These are phyloP conservation scores for Alternaria longipes DNA, from an alignment of 2,329 filamentous ascomycete species.

Conservation along the genomic window DNA sequence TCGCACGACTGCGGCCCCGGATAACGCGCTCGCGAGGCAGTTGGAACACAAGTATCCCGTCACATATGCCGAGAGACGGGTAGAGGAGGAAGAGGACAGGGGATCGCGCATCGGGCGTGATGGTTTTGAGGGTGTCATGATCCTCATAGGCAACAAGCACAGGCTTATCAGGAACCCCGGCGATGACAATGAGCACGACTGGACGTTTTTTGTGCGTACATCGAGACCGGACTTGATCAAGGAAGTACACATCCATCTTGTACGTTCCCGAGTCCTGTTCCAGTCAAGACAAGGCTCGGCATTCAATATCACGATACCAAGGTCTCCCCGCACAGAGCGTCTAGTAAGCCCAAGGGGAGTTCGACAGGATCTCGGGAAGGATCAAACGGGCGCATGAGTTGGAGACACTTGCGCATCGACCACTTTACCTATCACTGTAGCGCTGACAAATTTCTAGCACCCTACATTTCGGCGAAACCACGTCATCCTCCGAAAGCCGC, in stretches of 20 bases:
- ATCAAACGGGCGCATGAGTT: not conserved
- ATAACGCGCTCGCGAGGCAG: constrained; percentile 33
- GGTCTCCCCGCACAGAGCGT: not conserved
- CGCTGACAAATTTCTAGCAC: constrained; percentile 40
- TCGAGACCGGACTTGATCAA: constrained; percentile 57
- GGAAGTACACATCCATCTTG: constrained; percentile 53
- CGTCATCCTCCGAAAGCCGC: constrained; percentile 46
- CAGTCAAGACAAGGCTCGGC: constrained; percentile 3
- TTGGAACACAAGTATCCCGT: constrained; percentile 50
- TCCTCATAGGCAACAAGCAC: constrained; percentile 58
- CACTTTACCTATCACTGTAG: not conserved
- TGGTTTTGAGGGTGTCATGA: constrained; percentile 52
- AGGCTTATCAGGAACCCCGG: constrained; percentile 31
- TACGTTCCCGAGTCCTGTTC: constrained; percentile 12
- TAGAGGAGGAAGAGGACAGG: constrained; percentile 44
- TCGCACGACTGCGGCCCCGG: constrained; percentile 47
- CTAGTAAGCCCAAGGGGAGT: not conserved
- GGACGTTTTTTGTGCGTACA: constrained; percentile 58
- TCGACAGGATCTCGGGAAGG: not conserved
- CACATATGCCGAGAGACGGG: constrained; percentile 47
- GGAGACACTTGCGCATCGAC: not conserved
- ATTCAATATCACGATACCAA: not conserved
- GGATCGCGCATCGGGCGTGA: constrained; percentile 34
- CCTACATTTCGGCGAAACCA: constrained; percentile 54
- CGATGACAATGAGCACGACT: constrained; percentile 53